Conservation (phyloP, 192 early-diverging fungal genomes). For the Mortierella alpina region DNA sequence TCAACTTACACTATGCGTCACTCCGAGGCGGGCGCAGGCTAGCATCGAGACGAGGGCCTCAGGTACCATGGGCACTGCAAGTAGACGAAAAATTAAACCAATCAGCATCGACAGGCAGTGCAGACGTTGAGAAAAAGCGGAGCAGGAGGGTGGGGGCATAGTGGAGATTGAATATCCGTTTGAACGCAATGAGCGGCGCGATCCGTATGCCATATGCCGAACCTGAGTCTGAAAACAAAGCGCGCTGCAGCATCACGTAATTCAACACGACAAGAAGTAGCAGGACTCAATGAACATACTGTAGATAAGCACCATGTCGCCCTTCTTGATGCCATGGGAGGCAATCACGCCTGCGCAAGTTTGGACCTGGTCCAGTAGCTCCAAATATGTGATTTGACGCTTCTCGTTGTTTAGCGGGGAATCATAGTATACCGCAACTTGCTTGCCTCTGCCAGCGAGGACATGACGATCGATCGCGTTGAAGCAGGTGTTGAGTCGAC, state of each 20-base stretch:
- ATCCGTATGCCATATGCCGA: no score
- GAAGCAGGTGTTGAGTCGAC: constrained; percentile 82
- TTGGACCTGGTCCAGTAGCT: constrained; percentile 77
- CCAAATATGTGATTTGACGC: constrained; percentile 68
- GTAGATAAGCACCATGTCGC: constrained; percentile 85
- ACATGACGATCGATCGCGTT: constrained; percentile 86
- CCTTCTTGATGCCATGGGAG: constrained; percentile 68
- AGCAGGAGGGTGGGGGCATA: neutral
- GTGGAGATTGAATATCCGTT: neutral
- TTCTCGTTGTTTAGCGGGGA: constrained; percentile 72
- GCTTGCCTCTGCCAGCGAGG: constrained; percentile 60
- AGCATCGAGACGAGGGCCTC: constrained; percentile 88
- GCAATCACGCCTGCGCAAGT: constrained; percentile 72
- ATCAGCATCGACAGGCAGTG: neutral
- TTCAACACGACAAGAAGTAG: no score
- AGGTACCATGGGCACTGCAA: constrained; percentile 74
- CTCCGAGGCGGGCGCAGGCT: constrained; percentile 86
- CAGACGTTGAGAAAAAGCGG: neutral
- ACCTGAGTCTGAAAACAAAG: no score
- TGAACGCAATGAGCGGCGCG: no score
- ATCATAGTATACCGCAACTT: constrained; percentile 80
- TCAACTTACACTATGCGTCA: constrained; percentile 79
- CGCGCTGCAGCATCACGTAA: no score
- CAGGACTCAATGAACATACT: constrained; percentile 56
- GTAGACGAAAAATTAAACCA: neutral